phyloP scores from a whole-genome alignment of 2,329 filamentous ascomycete genomes.

The Calonectria henricotiae region DNA sequence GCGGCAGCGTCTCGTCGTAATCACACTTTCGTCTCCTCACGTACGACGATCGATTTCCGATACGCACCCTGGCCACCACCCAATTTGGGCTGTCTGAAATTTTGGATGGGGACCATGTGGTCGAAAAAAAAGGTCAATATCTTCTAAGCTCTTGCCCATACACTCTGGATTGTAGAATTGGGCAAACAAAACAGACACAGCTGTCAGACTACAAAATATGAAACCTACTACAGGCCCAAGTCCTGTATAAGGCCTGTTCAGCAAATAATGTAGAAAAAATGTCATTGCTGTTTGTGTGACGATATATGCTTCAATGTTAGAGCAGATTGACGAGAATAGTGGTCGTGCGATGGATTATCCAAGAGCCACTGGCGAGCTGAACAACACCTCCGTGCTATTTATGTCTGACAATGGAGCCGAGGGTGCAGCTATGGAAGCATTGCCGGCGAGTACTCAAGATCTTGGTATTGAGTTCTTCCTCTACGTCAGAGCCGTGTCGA shows the following conservation, averaged over 20 bases:
- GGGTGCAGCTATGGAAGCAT: constrained; percentile 71
- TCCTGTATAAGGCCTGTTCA: constrained; percentile 56
- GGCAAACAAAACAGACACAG: constrained; percentile 40
- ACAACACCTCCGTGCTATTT: constrained; percentile 70
- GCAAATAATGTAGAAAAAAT: constrained; percentile 59
- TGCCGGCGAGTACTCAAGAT: constrained; percentile 61
- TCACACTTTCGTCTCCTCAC: not conserved
- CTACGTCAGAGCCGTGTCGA: not conserved
- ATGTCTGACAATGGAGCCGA: constrained; percentile 72
- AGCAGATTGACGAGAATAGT: constrained; percentile 68
- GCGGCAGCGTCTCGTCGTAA: too few species aligned
- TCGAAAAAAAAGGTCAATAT: constrained; percentile 51
- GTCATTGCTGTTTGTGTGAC: constrained; percentile 49
- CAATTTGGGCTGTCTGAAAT: constrained; percentile 33
- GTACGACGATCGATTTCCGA: not conserved
- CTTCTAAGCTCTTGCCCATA: constrained; percentile 44
- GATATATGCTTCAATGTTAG: constrained; percentile 70
- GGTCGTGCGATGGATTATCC: constrained; percentile 68
- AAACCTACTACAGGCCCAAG: constrained; percentile 51
- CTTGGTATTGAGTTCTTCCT: not conserved
- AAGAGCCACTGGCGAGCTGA: constrained; percentile 65
- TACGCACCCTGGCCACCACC: not conserved
- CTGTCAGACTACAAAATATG: constrained; percentile 40
- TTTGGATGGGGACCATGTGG: constrained; percentile 38
- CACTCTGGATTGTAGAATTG: constrained; percentile 47